phyloP scores from a whole-genome alignment of 352 stramenopile species.

The Globisporangium sylvaticum region DNA sequence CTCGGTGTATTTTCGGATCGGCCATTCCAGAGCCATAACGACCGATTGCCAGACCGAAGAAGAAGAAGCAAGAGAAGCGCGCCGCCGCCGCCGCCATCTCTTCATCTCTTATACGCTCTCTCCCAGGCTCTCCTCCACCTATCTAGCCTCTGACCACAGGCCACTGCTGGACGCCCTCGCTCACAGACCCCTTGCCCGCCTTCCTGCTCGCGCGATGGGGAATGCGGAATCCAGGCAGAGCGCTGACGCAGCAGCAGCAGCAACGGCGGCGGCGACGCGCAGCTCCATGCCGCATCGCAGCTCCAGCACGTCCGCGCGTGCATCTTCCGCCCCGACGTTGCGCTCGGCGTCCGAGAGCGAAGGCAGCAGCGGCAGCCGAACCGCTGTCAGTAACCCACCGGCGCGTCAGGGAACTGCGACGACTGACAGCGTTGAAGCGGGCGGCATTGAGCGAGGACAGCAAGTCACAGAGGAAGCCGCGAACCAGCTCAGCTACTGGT shows the following conservation, averaged over 20 bases:
- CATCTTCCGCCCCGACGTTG: conserved; percentile 9
- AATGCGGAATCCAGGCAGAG: conserved; percentile 11
- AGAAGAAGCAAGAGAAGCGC: neutral
- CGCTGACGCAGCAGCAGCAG: neutral
- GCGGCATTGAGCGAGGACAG: conserved; percentile 72
- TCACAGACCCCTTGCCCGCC: neutral
- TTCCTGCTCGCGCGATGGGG: conserved; percentile 5
- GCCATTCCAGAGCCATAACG: neutral
- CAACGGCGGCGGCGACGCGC: neutral
- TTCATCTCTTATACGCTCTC: neutral
- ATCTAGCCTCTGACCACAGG: neutral
- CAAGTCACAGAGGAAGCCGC: conserved; percentile 71
- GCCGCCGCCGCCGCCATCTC: neutral
- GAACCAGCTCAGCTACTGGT: conserved; percentile 80
- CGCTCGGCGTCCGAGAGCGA: conserved; percentile 8
- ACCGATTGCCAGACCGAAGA: neutral
- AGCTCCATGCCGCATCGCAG: conserved; percentile 9
- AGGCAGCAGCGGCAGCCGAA: conserved; percentile 6
- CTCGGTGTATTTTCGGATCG: conserved; percentile 3
- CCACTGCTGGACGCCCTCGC: neutral
- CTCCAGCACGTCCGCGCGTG: conserved; percentile 7
- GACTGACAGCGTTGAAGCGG: conserved; percentile 30
- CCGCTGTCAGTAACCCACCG: neutral
- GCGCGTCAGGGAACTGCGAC: neutral
- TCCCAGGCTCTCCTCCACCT: neutral